These are phyloP conservation scores for Seminavis robusta DNA, from an alignment of 108 stramenopile species.

Conservation along the genomic window DNA sequence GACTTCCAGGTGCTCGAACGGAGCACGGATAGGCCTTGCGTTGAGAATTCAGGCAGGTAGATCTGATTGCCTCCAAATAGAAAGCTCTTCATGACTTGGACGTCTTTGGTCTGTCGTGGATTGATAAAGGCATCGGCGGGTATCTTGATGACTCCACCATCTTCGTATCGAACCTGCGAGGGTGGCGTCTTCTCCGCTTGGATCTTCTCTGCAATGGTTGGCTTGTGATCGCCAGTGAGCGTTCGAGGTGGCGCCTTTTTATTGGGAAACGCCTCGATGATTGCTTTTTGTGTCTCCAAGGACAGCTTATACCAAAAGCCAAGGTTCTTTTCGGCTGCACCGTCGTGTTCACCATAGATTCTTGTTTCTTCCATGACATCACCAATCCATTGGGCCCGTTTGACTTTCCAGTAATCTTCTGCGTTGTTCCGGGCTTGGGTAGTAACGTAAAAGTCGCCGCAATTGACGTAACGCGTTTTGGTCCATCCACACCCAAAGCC, in stretches of 20 bases:
- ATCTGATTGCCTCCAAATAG: constrained; percentile 4
- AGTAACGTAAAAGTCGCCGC: constrained; percentile 9
- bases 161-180: neutral
- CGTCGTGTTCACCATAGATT: constrained; percentile 1
- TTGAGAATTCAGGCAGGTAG: constrained; percentile 1
- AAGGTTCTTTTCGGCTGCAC: neutral
- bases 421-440: constrained; percentile 1
- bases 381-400: constrained; percentile 14
- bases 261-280: neutral
- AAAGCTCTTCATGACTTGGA: constrained; percentile 17
- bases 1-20: constrained; percentile 5
- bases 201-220: neutral
- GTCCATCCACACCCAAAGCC: constrained; percentile 16
- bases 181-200: neutral
- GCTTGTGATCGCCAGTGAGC: neutral
- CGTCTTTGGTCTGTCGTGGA: constrained; percentile 2
- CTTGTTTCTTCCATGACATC: constrained; percentile 5
- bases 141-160: constrained; percentile 2
- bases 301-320: constrained; percentile 15
- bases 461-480: neutral
- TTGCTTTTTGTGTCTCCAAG: constrained; percentile 5
- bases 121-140: constrained; percentile 1
- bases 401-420: neutral
- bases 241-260: neutral
- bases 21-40: constrained; percentile 4